Evolutionary conservation across 345 rosid species (phyloP).

Genomic region (Nephelium lappaceum): DNA sequence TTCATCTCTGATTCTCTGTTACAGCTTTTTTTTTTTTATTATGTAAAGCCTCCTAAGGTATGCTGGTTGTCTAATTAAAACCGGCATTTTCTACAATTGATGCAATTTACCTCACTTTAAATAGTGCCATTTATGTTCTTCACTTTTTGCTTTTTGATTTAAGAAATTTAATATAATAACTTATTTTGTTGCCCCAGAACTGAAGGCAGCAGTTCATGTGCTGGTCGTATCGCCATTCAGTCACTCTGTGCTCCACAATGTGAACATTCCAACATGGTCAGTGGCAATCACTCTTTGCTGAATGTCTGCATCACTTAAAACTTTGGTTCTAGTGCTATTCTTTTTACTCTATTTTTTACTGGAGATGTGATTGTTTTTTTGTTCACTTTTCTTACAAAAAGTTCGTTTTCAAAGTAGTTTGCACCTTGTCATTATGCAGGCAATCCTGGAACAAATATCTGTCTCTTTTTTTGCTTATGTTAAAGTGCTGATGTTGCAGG

Average conservation of each 20-base stretch:
- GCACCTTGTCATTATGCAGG: not conserved
- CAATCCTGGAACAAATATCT: not conserved
- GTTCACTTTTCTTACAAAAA: not conserved
- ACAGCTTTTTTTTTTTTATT: not conserved
- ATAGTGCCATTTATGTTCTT: not conserved
- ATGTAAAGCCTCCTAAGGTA: not conserved
- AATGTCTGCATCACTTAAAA: constrained; percentile 17
- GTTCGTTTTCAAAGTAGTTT: not conserved
- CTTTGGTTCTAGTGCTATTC: not conserved
- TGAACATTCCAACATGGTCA: constrained; percentile 65
- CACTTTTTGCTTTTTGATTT: not conserved
- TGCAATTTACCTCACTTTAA: too few relatives aligned
- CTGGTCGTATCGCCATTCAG: constrained; percentile 83
- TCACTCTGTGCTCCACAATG: constrained; percentile 91
- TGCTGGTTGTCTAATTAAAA: not conserved
- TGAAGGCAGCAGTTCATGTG: constrained; percentile 47
- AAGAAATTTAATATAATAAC: not conserved
- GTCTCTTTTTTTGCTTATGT: not conserved
- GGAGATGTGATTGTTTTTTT: not conserved
- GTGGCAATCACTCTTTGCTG: constrained; percentile 21
- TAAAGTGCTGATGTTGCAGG: constrained; percentile 45
- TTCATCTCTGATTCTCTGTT: not conserved
- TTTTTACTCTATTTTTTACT: not conserved
- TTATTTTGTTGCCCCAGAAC: constrained; percentile 42
- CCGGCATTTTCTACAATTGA: not conserved